Evolutionary conservation across 148 eudicot genomes (phyloP), one percentile per base, ranked within the genome.

Genomic region (Vaccinium macrocarpon): DNA sequence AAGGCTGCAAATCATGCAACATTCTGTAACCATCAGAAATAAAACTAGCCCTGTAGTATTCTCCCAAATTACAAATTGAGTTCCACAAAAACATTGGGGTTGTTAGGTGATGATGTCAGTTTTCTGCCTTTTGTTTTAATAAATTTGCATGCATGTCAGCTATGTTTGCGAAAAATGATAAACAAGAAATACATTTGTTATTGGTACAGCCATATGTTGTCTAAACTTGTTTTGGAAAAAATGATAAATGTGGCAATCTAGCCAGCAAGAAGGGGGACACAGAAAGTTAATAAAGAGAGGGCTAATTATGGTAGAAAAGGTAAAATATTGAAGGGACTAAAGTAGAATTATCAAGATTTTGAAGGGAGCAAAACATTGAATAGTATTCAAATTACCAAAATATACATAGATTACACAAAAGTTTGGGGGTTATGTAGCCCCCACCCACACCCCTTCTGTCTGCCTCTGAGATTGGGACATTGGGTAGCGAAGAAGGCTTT

Each of bases 1-100:
- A 80, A 76, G 98, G 98, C 99, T 97, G 94, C 89, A 89, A 13
- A 87, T 76, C 35, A 84, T 81, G 52, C 50, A 87, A 4, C 78
- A 84, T 66, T 71, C 73, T 50, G 46, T 13, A 64, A 64, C 71
- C 23, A 72, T 89, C 75, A 83, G 83, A 79, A 81, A 12, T 68
- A 68, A 27, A 68, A 27, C 38, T 23, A 64, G 71, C 71, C 70
- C 27, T 27, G 23, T n/a, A 2, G 12, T n/a, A 64, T 64, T 27
- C 23, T 64, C 71, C 25, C 71, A 64, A 64, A 23, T 23, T 64
- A 64, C 4, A 64, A n/a, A 64, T 23, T 62, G 3, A 64, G 29
- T 23, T 50, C 32, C 29, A 64, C 71, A 64, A 23, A 23, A 64
- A 5, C 27, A 16, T 12, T 0, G 62, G 6, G 18, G 62, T 4